Percentiles rank a stretch among this genome's conserved stretches.
These are phyloP conservation scores for Peziza echinospora DNA, from an alignment of 495 filamentous ascomycete species.

Conservation along the genomic window DNA sequence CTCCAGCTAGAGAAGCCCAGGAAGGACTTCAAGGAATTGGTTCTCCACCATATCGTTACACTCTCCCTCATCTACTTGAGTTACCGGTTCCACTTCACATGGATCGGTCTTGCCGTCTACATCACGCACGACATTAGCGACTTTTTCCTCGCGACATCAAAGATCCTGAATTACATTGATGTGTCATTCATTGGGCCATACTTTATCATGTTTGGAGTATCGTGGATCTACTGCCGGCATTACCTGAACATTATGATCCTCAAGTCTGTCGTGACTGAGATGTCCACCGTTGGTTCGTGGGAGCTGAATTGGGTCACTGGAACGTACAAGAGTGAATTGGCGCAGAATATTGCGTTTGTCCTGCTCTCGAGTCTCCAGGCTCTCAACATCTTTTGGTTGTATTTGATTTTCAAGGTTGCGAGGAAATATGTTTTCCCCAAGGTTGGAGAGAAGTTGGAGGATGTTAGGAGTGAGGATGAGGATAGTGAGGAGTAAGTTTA, in stretches of 20 bases:
- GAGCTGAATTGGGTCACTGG: constrained; percentile 65
- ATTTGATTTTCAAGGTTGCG: constrained; percentile 55
- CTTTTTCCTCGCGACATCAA: constrained; percentile 95
- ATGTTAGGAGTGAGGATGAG: constrained; percentile 42
- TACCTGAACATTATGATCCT: constrained; percentile 78
- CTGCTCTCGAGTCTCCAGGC: constrained; percentile 55
- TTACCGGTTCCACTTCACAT: constrained; percentile 96
- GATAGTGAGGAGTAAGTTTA: no score
- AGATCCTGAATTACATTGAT: constrained; percentile 83
- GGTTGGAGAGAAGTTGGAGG: constrained; percentile 25
- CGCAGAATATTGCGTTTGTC: constrained; percentile 47
- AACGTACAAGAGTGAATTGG: constrained; percentile 63
- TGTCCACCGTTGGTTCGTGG: constrained; percentile 71
- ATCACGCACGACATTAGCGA: constrained; percentile 92
- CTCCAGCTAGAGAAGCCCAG: constrained; percentile 84
- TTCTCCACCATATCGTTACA: constrained; percentile 84
- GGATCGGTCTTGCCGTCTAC: constrained; percentile 92
- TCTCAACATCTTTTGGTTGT: constrained; percentile 76
- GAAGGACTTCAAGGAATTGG: constrained; percentile 91
- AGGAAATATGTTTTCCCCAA: constrained; percentile 30
- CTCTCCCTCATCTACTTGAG: constrained; percentile 68
- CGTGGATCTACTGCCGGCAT: constrained; percentile 88
- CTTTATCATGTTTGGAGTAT: constrained; percentile 58
- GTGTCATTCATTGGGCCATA: constrained; percentile 54
- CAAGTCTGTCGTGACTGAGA: constrained; percentile 65